phyloP scores from a whole-genome alignment of 805 yeast species.

The Priceomyces fermenticarens region DNA sequence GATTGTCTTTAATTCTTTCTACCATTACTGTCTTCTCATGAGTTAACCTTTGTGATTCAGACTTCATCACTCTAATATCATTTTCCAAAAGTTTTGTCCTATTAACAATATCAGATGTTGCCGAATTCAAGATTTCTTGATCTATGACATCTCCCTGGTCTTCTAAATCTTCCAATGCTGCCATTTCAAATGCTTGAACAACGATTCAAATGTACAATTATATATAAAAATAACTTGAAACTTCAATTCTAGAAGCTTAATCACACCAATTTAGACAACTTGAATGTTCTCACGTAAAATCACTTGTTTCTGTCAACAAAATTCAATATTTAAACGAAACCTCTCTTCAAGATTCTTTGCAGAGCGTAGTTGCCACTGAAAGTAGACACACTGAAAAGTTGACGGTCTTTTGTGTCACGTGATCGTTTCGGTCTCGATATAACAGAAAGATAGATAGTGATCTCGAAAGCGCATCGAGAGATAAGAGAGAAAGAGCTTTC shows the following conservation, averaged over 20 bases:
- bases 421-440: too few species aligned
- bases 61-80: conserved; percentile 91
- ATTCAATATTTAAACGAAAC: not conserved
- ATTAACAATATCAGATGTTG: conserved; percentile 80
- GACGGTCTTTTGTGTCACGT: too few species aligned
- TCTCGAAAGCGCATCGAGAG: too few species aligned
- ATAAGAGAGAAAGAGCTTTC: too few species aligned
- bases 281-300: too few species aligned
- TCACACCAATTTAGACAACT: not conserved
- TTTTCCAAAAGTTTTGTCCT: conserved; percentile 87
- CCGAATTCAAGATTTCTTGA: conserved; percentile 72
- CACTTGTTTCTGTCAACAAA: not conserved
- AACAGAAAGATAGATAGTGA: too few species aligned
- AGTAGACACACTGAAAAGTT: too few species aligned
- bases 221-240: not conserved
- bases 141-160: conserved; percentile 63
- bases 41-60: conserved; percentile 83
- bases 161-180: conserved; percentile 82
- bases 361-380: too few species aligned
- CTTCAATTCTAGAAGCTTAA: not conserved
- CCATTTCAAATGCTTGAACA: conserved; percentile 41
- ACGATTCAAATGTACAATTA: too few species aligned
- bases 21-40: conserved; percentile 93
- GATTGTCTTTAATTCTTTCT: conserved; percentile 92
- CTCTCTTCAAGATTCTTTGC: not conserved